A percentile compares a stretch with the other conserved stretches of the same genome.
Conservation (phyloP, 352 stramenopile genomes). For the Pythium rhizo-oryzae region DNA sequence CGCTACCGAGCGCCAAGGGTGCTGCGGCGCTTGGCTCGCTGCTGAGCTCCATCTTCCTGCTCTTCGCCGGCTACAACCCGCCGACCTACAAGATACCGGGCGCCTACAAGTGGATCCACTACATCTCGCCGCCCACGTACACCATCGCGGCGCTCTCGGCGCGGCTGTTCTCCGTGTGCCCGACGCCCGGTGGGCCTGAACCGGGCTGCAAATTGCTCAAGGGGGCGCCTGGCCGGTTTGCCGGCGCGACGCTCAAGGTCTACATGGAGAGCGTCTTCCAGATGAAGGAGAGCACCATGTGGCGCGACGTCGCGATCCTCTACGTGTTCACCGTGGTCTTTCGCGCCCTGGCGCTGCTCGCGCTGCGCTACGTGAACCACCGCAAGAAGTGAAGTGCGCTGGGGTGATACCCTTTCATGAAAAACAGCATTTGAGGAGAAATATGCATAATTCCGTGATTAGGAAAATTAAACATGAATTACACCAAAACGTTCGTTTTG, state of each 20-base stretch:
- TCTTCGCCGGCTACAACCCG: constrained; percentile 62
- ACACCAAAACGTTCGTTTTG: background rate
- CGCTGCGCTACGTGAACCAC: constrained; percentile 52
- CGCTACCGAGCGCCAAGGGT: constrained; percentile 43
- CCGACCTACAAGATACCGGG: constrained; percentile 48
- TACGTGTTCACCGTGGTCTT: constrained; percentile 41
- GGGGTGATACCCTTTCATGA: background rate
- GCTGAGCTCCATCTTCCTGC: constrained; percentile 51
- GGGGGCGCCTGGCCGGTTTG: constrained; percentile 26
- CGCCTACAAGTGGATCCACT: constrained; percentile 64
- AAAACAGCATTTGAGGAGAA: background rate
- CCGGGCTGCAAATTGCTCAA: constrained; percentile 40
- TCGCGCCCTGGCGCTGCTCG: constrained; percentile 37
- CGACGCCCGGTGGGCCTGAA: constrained; percentile 8
- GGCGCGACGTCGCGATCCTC: constrained; percentile 39
- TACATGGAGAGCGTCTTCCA: constrained; percentile 54
- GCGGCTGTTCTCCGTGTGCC: constrained; percentile 43
- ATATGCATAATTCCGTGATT: background rate
- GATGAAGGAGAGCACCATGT: constrained; percentile 58
- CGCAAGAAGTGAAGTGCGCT: constrained; percentile 14
- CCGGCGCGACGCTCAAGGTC: constrained; percentile 43
- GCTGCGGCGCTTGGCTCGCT: constrained; percentile 42
- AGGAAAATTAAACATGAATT: background rate
- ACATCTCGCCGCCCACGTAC: constrained; percentile 49
- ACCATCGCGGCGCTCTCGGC: constrained; percentile 47